Base-by-base conservation (phyloP, 108 stramenopile species). In the Nitzschia inconspicua region DNA sequence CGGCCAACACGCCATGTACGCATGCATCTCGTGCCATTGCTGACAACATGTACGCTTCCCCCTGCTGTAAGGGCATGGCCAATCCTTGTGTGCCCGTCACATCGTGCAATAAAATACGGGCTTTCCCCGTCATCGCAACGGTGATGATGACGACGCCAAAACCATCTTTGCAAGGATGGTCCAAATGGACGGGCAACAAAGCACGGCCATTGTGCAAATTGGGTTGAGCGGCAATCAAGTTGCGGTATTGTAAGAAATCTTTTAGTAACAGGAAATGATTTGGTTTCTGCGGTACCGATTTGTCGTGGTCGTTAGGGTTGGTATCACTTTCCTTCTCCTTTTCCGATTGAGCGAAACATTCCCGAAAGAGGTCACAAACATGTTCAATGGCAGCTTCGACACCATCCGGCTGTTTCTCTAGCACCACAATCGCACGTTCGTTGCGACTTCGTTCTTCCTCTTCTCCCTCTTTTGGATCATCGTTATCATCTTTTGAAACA, bases 101-200 rank as follows among this genome's bases (percentile, higher is more conserved):
- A 43, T 68, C 68, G 7, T 43, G 5, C 14, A 68, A 37, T 1
- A 75, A 29, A 25, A 64, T 65, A 25, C 35, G 26, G 18, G 58
- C 64, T 14, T 39, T 16, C 10, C 67, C 76, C 16, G 30, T 35
- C 25, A 78, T 63, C 16, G 44, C 52, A 22, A 78, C 60, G 26
- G 77, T 78, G 5, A 78, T 63, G 32, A 78, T 78, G 42, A 73
- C 63, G 11, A 78, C 44, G 30, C 77, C 77, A 65, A 73, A 78
- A 22, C 77, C 77, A 48, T 78, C 77, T 35, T 73, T 69, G 16
- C 3, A 1, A 8, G 77, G 77, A 62, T 70, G 61, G 41, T 78
- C 77, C n/a, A 78, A 44, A 39, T 78, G 77, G 0, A 61, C 50
- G 3, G 77, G 77, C 14, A 78, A 40, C 16, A 72, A 43, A 9